Base-by-base conservation (phyloP, 352 stramenopile species). In the Achlya hypogyna region DNA sequence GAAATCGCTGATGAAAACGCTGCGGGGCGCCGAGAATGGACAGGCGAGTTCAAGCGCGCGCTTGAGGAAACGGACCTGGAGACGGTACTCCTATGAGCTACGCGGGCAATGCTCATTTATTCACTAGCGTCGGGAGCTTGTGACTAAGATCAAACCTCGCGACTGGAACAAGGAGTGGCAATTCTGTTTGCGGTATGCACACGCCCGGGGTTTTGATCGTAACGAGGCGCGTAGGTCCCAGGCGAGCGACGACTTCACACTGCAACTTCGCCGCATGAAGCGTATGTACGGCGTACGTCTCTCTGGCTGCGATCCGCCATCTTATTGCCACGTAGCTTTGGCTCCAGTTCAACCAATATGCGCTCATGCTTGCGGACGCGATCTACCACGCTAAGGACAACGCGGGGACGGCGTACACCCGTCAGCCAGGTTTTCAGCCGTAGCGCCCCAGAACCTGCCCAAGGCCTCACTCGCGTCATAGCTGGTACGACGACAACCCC, bases 131-230 rank as follows among this genome's bases (percentile, higher is more conserved):
- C 72, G 73, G 0, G 70, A 85, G 6, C 42, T 91, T 20, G 74
- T 89, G 22, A 62, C 72, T 0, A 68, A 74, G 0, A 89, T 93
- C 78, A 74, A 76, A 14, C 73, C 88, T 12, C 73, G 85, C 18
- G 85, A 93, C 66, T 93, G 85, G 85, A 76, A 86, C 52, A 87
- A 74, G 27, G 85, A 93, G 65, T 93, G 85, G 85, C 80, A 81
- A 25, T 89, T 87, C 42, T 92, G 83, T 65, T 59, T 88, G 45
- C 60, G 60, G 23, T 56, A 56, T 54, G 16, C 34, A 42, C 34
- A 42, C 34, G 34, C 34, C n/a, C n/a, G n/a, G n/a, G n/a, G n/a
- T n/a, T n/a, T n/a, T n/a, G n/a, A 42, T 42, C 34, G 14, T 42
- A 42, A 16, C 6, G 6, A 42, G 6, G 14, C 14, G 34, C 14